Conservation (phyloP, 1,139 yeast species). For the Candida neerlandica region DNA sequence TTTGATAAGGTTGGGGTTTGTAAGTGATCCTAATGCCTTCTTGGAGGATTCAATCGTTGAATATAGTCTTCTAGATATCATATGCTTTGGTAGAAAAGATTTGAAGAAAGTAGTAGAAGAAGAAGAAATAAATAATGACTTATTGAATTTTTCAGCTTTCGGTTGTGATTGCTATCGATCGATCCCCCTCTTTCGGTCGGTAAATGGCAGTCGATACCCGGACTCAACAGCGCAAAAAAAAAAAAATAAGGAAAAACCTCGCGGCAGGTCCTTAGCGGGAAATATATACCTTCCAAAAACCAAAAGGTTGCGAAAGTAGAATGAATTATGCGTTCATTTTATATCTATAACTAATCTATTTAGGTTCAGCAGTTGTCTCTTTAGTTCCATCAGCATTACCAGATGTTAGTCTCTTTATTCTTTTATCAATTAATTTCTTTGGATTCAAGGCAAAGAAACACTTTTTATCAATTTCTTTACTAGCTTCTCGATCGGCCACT, state of each 20-base stretch:
- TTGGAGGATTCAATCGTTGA: conserved; percentile 17
- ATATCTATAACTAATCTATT: neutral
- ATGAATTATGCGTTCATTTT: neutral
- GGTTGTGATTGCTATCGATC: neutral
- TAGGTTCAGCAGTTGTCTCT: conserved; percentile 5
- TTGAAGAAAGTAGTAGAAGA: no score
- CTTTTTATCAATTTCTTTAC: conserved; percentile 62
- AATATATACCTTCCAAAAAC: neutral
- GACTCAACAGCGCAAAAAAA: neutral
- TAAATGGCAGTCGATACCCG: neutral
- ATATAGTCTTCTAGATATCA: conserved; percentile 13
- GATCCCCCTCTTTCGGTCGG: neutral
- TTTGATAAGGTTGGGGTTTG: conserved; percentile 34
- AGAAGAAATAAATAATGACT: neutral
- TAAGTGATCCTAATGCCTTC: conserved; percentile 23
- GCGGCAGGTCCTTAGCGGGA: neutral
- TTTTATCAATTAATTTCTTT: conserved; percentile 47
- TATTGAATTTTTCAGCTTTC: neutral
- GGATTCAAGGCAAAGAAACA: conserved; percentile 68
- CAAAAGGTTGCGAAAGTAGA: neutral
- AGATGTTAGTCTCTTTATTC: conserved; percentile 25
- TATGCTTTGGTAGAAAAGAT: no score
- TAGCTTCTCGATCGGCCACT: conserved; percentile 59
- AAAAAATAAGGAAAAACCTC: neutral
- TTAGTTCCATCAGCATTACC: neutral